These are phyloP conservation scores for Russula abietina DNA, from an alignment of 768 basidiomycete genomes.

Conservation along the genomic window DNA sequence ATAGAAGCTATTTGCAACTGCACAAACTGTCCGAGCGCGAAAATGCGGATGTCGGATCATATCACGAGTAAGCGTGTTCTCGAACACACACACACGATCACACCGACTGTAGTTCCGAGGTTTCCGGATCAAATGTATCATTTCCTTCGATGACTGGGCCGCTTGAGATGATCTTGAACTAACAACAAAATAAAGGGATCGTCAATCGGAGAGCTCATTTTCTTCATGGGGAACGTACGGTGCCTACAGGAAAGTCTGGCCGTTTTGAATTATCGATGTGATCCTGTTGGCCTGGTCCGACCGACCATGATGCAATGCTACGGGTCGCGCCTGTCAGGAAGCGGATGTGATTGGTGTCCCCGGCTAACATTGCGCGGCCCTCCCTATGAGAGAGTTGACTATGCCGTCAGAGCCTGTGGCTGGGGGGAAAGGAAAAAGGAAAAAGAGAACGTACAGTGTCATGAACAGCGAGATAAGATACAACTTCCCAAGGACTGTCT, in stretches of 20 bases:
- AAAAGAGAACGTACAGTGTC: conserved; percentile 26
- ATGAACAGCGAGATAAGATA: conserved; percentile 31
- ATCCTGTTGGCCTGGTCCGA: neutral
- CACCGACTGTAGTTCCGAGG: neutral
- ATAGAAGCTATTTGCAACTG: too few relatives aligned
- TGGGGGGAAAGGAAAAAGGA: neutral
- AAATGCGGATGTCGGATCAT: neutral
- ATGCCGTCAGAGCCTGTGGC: neutral
- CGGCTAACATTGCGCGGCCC: conserved; percentile 4
- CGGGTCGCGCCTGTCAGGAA: conserved; percentile 6
- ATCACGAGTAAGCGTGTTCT: too few relatives aligned
- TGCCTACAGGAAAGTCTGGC: neutral
- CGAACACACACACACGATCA: neutral
- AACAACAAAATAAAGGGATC: neutral
- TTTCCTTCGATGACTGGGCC: neutral
- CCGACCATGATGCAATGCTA: neutral
- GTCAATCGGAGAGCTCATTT: neutral
- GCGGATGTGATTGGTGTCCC: neutral
- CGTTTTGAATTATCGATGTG: neutral
- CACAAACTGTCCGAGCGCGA: too few relatives aligned
- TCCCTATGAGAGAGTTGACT: conserved; percentile 2
- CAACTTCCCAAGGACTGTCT: conserved; percentile 29
- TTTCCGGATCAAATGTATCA: neutral
- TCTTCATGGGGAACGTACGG: neutral
- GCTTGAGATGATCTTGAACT: neutral